Percentiles rank a stretch among this genome's conserved stretches.
Conservation (phyloP, 192 early-diverging fungal genomes). For the Umbelopsis isabellina region DNA sequence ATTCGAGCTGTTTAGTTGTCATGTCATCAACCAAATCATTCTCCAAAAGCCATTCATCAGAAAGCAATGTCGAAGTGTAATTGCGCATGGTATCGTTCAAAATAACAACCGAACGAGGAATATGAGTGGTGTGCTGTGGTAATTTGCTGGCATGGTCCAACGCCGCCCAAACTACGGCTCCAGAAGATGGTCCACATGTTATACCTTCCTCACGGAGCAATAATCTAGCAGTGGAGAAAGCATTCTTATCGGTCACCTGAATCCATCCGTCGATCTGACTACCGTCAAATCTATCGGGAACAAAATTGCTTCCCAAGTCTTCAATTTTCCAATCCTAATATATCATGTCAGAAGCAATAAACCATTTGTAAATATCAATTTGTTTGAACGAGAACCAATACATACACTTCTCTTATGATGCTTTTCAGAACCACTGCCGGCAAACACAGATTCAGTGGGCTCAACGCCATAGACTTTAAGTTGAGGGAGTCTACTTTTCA, state of each 20-base stretch:
- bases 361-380: background rate
- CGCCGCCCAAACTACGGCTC: constrained; percentile 68
- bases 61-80: constrained; percentile 69
- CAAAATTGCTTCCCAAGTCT: constrained; percentile 71
- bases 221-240: constrained; percentile 70
- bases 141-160: constrained; percentile 47
- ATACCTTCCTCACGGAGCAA: constrained; percentile 66
- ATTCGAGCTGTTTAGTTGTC: constrained; percentile 59
- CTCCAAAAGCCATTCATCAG: constrained; percentile 79
- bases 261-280: constrained; percentile 65
- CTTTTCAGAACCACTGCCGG: constrained; percentile 40
- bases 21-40: constrained; percentile 72
- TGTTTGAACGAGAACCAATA: background rate
- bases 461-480: constrained; percentile 67
- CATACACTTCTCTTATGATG: constrained; percentile 18
- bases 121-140: constrained; percentile 35
- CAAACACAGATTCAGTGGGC: constrained; percentile 63
- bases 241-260: constrained; percentile 67
- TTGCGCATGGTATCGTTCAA: constrained; percentile 72
- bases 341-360: too few relatives aligned
- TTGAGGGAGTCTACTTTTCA: constrained; percentile 56
- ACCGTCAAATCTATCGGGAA: constrained; percentile 55
- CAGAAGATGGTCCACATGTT: constrained; percentile 64
- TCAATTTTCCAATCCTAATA: constrained; percentile 67
- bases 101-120: constrained; percentile 53